phyloP scores from a whole-genome alignment of 2,329 filamentous ascomycete species.

The Atkinsonella hypoxylon region DNA sequence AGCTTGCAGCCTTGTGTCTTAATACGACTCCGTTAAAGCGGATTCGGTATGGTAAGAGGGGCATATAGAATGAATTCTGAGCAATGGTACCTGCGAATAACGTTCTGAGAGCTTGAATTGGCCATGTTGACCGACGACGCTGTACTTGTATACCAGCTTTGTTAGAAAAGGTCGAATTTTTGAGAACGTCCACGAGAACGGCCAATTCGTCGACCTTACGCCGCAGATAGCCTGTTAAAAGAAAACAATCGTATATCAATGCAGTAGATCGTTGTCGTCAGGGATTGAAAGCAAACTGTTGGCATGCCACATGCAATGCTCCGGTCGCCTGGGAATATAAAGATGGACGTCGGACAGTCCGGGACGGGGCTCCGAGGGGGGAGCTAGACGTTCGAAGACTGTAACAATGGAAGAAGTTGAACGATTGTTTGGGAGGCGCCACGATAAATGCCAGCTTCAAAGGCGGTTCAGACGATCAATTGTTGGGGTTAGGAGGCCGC shows the following conservation, averaged over 20 bases:
- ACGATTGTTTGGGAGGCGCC: background rate
- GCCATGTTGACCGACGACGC: constrained; percentile 24
- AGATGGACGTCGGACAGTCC: background rate
- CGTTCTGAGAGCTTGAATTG: constrained; percentile 37
- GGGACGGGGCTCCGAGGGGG: background rate
- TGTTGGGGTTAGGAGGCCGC: background rate
- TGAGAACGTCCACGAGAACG: background rate
- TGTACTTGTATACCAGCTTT: background rate
- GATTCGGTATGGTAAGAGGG: no score
- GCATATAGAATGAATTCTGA: background rate
- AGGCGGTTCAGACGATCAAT: background rate
- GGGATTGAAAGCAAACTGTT: background rate
- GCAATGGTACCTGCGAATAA: constrained; percentile 49
- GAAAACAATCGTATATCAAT: no score
- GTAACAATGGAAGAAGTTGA: background rate
- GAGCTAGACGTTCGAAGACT: background rate
- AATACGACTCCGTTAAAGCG: no score
- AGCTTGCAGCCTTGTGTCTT: no score
- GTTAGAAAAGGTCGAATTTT: background rate
- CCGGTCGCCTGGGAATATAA: background rate
- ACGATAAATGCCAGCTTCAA: background rate
- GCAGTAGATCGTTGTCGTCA: background rate
- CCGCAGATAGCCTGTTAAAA: background rate
- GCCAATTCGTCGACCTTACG: no score
- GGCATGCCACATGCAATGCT: background rate